A percentile compares a stretch with the other conserved stretches of the same genome.
These are phyloP conservation scores for Tanacetum coccineum DNA, from an alignment of 129 eudicot genomes.

Conservation along the genomic window DNA sequence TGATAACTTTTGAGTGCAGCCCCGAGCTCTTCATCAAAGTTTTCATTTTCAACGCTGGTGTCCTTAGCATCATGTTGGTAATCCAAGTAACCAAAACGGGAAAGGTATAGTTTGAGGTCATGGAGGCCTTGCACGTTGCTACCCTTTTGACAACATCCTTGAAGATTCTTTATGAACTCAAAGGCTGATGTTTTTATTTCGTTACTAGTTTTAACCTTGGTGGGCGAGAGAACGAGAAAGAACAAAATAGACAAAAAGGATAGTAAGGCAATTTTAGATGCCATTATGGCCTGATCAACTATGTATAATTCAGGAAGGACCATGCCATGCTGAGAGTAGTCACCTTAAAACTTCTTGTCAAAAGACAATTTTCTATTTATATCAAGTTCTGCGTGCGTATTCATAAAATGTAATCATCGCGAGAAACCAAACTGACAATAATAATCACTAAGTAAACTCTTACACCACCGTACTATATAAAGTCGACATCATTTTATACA, in stretches of 20 bases:
- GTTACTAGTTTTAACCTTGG: neutral
- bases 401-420: no score
- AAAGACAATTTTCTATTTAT: no score
- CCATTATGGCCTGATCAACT: no score
- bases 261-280: neutral
- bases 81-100: conserved; percentile 19
- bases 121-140: neutral
- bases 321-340: no score
- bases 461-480: no score
- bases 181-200: neutral
- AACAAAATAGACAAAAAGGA: neutral
- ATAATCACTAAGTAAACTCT: no score
- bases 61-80: neutral
- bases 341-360: no score
- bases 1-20: conserved; percentile 16
- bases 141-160: conserved; percentile 8
- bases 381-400: no score
- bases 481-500: no score
- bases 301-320: no score
- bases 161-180: neutral
- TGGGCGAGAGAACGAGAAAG: neutral
- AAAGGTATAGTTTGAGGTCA: conserved; percentile 16
- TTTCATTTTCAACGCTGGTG: neutral
- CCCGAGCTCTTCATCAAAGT: conserved; percentile 19
- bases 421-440: no score